Conservation (phyloP, 768 basidiomycete species). For the Amanita subjunquillea region DNA sequence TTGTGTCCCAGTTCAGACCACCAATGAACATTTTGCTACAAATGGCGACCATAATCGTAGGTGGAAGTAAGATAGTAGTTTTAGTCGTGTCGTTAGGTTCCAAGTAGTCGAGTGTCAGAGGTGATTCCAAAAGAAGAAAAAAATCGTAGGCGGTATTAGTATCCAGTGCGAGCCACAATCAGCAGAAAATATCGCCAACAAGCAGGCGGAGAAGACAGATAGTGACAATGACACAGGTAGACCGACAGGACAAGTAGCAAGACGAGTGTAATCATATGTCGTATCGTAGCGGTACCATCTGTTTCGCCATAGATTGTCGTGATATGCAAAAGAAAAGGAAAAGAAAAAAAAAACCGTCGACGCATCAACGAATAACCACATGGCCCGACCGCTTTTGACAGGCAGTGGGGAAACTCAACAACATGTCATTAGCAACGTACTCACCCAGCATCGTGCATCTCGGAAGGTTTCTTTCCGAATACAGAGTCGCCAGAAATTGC, state of each 20-base stretch:
- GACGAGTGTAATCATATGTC: conserved; percentile 6
- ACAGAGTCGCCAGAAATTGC: conserved; percentile 23
- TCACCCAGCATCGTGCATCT: conserved; percentile 83
- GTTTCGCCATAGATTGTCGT: conserved; percentile 3
- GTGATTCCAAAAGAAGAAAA: conserved; percentile 12
- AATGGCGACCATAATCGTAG: conserved; percentile 8
- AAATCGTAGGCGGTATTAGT: conserved; percentile 14
- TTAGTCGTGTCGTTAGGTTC: conserved; percentile 12
- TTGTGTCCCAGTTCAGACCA: conserved; percentile 86
- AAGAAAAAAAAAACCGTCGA: background rate
- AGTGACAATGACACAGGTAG: conserved; percentile 6
- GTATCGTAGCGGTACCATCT: conserved; percentile 6
- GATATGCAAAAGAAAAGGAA: background rate
- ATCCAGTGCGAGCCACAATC: conserved; percentile 12
- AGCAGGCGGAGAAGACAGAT: conserved; percentile 6
- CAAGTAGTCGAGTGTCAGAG: conserved; percentile 6
- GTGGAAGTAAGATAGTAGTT: conserved; percentile 10
- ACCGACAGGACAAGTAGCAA: conserved; percentile 7
- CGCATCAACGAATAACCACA: background rate
- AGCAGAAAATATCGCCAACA: background rate
- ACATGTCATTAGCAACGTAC: conserved; percentile 19
- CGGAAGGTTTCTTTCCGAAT: conserved; percentile 52
- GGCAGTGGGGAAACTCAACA: conserved; percentile 6
- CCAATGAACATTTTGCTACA: conserved; percentile 87
- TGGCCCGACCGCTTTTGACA: conserved; percentile 4